phyloP scores from a whole-genome alignment of 345 rosid genomes.

The Rubroshorea leprosula region DNA sequence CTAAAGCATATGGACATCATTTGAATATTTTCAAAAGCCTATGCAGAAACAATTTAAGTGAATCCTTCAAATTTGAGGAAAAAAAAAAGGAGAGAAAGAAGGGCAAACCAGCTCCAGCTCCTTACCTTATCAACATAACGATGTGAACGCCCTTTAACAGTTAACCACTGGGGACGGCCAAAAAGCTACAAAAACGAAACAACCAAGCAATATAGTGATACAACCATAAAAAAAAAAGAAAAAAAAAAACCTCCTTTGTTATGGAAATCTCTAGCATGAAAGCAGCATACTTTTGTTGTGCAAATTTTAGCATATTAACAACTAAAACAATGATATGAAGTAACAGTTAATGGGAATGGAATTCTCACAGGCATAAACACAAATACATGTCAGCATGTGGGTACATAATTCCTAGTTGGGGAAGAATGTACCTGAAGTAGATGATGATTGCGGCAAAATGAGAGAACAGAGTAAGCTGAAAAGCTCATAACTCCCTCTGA shows the following conservation, averaged over 20 bases:
- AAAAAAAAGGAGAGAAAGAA: not conserved
- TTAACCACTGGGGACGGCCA: slow-evolving; percentile 93
- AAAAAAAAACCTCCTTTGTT: not conserved
- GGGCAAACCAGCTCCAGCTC: not conserved
- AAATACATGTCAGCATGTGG: not conserved
- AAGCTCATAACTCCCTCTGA: slow-evolving; percentile 67
- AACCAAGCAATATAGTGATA: no score
- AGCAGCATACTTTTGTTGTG: not conserved
- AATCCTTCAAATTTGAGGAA: no score
- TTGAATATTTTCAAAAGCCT: no score
- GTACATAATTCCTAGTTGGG: not conserved
- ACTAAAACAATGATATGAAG: not conserved
- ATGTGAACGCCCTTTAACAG: slow-evolving; percentile 63
- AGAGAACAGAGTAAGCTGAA: slow-evolving; percentile 78
- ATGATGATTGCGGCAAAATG: slow-evolving; percentile 81
- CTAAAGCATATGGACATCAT: no score
- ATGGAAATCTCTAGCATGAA: not conserved
- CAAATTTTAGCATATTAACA: not conserved
- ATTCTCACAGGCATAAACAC: not conserved
- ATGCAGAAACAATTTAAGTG: no score
- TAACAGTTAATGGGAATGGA: not conserved
- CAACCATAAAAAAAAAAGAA: not conserved
- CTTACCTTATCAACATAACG: slow-evolving; percentile 60
- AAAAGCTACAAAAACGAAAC: slow-evolving; percentile 43
- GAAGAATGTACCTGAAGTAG: slow-evolving; percentile 65